phyloP scores from a whole-genome alignment of 805 yeast genomes.

The Barnettozyma sucrosica region DNA sequence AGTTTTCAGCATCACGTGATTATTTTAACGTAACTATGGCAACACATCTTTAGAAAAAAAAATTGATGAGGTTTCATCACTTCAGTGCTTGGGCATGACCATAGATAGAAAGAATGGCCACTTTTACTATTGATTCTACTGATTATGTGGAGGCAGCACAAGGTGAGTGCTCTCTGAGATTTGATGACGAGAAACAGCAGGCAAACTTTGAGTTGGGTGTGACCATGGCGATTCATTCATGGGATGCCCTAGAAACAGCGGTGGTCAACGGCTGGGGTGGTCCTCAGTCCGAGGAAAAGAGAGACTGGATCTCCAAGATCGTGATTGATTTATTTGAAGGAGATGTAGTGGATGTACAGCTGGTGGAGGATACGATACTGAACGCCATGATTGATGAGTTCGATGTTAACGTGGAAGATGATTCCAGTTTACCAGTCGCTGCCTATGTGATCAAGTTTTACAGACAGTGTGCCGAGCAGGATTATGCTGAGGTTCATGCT shows the following conservation, averaged over 20 bases:
- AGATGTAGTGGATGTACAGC: slow-evolving; percentile 63
- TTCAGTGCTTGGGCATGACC: no score
- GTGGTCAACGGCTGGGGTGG: slow-evolving; percentile 97
- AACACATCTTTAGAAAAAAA: neutral
- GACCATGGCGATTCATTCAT: slow-evolving; percentile 80
- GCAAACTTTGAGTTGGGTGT: slow-evolving; percentile 90
- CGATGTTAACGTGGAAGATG: slow-evolving; percentile 84
- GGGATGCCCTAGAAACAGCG: slow-evolving; percentile 87
- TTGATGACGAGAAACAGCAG: slow-evolving; percentile 60
- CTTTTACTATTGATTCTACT: slow-evolving; percentile 29
- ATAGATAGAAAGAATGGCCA: neutral
- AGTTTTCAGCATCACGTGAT: no score
- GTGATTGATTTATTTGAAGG: slow-evolving; percentile 72
- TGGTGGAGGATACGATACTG: slow-evolving; percentile 77
- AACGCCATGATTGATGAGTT: slow-evolving; percentile 95
- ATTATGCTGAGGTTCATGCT: slow-evolving; percentile 51
- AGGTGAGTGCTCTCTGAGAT: slow-evolving; percentile 34
- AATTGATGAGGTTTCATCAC: neutral
- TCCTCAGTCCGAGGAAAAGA: slow-evolving; percentile 77
- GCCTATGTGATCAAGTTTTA: slow-evolving; percentile 59
- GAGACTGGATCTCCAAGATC: slow-evolving; percentile 91
- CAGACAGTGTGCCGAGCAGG: slow-evolving; percentile 49
- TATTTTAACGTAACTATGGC: neutral
- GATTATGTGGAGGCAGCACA: slow-evolving; percentile 51
- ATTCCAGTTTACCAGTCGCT: slow-evolving; percentile 73